Evolutionary conservation across 768 basidiomycete species (phyloP).

Genomic region (Podaxis rugospora): DNA sequence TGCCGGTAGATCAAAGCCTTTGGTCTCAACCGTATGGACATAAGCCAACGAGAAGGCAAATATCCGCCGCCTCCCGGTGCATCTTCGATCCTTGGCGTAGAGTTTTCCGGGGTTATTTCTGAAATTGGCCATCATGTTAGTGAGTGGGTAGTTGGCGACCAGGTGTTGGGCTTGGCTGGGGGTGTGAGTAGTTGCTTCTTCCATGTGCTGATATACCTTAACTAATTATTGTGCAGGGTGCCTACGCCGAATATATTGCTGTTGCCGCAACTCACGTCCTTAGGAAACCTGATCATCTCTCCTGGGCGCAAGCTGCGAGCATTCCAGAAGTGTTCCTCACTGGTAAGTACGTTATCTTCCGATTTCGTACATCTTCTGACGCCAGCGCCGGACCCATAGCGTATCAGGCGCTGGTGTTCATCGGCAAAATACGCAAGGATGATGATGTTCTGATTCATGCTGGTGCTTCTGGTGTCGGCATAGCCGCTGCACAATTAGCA

Average conservation of each 20-base stretch:
- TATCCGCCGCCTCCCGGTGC: conserved; percentile 79
- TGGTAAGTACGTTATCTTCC: conserved; percentile 38
- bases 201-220: neutral
- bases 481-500: conserved; percentile 86
- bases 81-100: conserved; percentile 77
- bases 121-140: conserved; percentile 47
- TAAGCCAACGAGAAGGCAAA: conserved; percentile 62
- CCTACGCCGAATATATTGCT: conserved; percentile 85
- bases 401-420: conserved; percentile 50
- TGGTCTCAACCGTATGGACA: conserved; percentile 88
- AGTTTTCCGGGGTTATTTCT: conserved; percentile 71
- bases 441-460: conserved; percentile 87
- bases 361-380: neutral
- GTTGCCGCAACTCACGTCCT: conserved; percentile 64
- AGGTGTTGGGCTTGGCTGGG: conserved; percentile 74
- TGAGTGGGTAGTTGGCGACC: conserved; percentile 58
- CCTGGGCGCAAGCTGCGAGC: conserved; percentile 82
- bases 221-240: conserved; percentile 50
- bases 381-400: conserved; percentile 23
- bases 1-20: conserved; percentile 65
- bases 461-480: conserved; percentile 85
- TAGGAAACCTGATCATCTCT: conserved; percentile 67
- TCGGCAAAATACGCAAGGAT: conserved; percentile 62
- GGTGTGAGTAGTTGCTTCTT: conserved; percentile 53
- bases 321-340: conserved; percentile 89